Evolutionary conservation across 352 stramenopile species (phyloP), one percentile per base, ranked within the genome.

Genomic region (Pythium dissotocum): DNA sequence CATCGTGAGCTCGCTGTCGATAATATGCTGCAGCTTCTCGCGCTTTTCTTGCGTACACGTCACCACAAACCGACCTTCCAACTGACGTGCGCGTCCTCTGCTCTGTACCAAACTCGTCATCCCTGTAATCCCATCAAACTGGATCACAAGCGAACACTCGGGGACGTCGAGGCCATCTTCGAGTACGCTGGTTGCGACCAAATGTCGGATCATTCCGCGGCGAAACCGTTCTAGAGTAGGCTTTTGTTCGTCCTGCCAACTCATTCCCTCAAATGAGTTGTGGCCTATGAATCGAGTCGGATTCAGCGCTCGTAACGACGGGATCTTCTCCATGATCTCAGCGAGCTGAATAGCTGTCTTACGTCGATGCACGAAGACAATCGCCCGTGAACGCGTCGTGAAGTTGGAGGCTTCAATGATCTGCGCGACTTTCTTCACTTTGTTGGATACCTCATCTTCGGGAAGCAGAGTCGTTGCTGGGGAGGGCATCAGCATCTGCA

Each of bases 21-120:
- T 76, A 14, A 92, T 76, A 2, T 67, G 58, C 53, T 89, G 56
- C 8, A 87, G 78, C 14, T 74, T 69, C 21, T 79, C 70, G 12
- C 73, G 75, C 32, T 76, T 80, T 10, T 76, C 59, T 24, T 70
- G 44, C 35, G 75, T 77, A 56, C 84, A 92, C 44, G 92, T 88
- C 28, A 94, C 85, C 8, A 91, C 73, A 51, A 94, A 94, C 9
- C 58, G 77, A 36, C 86, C 85, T 46, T 89, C 69, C 2, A 72
- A 63, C 36, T 82, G 79, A 6, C 86, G 82, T 21, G 82, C 84
- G 40, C 86, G 79, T 3, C 86, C 86, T 28, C 86, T 80, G 67
- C 86, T 94, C 66, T 94, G 86, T 35, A 94, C 90, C 18, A 94
- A 70, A 59, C 82, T 92, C 14, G 84, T 94, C 33, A 94, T 72